Evolutionary conservation across 768 basidiomycete genomes (phyloP).

Genomic region (Mycena olivaceomarginata): DNA sequence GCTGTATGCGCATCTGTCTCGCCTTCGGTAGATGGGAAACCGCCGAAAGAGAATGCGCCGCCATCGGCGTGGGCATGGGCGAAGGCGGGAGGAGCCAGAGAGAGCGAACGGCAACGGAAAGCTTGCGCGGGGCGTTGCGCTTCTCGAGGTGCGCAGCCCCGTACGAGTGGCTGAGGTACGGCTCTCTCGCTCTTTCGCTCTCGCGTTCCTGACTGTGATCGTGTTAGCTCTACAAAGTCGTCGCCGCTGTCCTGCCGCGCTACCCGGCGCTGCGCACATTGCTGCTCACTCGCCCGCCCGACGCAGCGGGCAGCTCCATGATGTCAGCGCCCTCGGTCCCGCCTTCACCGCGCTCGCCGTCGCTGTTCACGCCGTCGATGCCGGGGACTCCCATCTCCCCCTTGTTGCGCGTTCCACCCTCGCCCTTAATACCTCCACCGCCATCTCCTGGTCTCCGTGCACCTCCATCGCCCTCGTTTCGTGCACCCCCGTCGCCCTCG

Average conservation of each 20-base stretch:
- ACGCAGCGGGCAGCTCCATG: neutral
- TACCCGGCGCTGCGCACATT: constrained; percentile 39
- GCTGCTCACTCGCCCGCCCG: constrained; percentile 34
- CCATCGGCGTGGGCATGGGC: constrained; percentile 15
- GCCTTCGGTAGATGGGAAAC: neutral
- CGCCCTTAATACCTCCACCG: neutral
- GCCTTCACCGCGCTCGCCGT: constrained; percentile 26
- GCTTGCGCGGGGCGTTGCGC: constrained; percentile 6
- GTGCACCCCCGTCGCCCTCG: constrained; percentile 18
- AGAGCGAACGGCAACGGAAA: neutral
- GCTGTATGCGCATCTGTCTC: neutral
- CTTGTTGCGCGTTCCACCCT: constrained; percentile 1
- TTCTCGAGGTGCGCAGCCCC: constrained; percentile 42
- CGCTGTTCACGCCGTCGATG: constrained; percentile 23
- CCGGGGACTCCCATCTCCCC: neutral
- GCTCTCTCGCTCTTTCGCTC: neutral
- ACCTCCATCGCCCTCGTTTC: constrained; percentile 13
- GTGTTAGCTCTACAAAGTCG: constrained; percentile 38
- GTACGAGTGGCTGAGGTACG: constrained; percentile 38
- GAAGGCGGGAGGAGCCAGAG: neutral
- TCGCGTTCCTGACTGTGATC: neutral
- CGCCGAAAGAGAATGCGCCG: constrained; percentile 3
- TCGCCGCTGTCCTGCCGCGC: constrained; percentile 38
- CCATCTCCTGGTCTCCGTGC: neutral
- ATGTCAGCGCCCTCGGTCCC: neutral